Evolutionary conservation across 495 filamentous ascomycete genomes (phyloP).

Genomic region (Neurospora sublineolata): DNA sequence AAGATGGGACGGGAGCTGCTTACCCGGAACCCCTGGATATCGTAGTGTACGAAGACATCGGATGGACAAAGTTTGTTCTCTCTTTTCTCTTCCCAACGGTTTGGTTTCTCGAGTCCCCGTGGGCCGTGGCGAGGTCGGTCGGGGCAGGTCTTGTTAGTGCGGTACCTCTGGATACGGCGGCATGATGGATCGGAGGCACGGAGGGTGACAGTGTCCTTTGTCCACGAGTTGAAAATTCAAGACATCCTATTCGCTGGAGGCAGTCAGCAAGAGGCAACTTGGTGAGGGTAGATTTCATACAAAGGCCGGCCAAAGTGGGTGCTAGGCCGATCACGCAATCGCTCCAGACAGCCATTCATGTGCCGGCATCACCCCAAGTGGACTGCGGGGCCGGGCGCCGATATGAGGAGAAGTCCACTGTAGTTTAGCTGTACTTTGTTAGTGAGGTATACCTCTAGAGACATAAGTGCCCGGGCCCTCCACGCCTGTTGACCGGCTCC

Average conservation of each 20-base stretch:
- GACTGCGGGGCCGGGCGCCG: constrained; percentile 14
- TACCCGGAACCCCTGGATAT: not conserved
- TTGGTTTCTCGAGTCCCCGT: not conserved
- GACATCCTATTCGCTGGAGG: constrained; percentile 17
- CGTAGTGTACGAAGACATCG: not conserved
- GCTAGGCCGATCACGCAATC: constrained; percentile 27
- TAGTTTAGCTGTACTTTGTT: not conserved
- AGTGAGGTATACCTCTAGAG: not conserved
- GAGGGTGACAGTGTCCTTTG: not conserved
- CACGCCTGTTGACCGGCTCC: not conserved
- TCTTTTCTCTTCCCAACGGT: not conserved
- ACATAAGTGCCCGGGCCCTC: not conserved
- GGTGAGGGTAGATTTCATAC: constrained; percentile 5
- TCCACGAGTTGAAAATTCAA: constrained; percentile 16
- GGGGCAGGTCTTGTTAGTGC: not conserved
- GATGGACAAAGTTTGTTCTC: not conserved
- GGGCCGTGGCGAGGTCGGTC: not conserved
- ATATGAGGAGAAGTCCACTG: constrained; percentile 6
- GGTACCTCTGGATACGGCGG: not conserved
- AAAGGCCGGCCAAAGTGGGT: not conserved
- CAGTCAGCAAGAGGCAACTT: constrained; percentile 12
- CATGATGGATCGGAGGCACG: not conserved
- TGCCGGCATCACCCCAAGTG: not conserved
- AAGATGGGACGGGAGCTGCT: not conserved
- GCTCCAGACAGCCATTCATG: constrained; percentile 4